Evolutionary conservation across 345 rosid genomes (phyloP), one percentile per base, ranked within the genome.

Genomic region (Citrus mangshanensis): DNA sequence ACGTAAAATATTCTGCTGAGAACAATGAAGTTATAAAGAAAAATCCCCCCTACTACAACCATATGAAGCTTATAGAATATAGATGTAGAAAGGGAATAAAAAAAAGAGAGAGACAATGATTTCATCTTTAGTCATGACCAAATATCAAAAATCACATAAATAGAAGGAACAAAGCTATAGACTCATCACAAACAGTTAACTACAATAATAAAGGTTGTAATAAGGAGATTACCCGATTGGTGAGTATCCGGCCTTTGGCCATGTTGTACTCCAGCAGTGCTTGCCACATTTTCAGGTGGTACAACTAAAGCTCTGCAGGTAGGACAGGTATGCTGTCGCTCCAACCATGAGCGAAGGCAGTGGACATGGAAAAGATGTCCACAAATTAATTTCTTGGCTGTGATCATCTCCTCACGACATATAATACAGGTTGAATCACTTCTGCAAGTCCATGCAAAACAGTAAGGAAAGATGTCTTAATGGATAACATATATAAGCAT

Each of bases 361-460:
- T 95, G 96, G 32, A 95, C 96, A 81, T 93, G 99, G 77, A 95
- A 95, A 68, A 95, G 89, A 88, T 93, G 99, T 56, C 99, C 99
- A 81, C 99, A 95, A 28, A 90, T 76, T 82, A 95, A 85, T 82
- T 95, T 95, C 87, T 95, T 95, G 14, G 98, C 99, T 32, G 90
- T 81, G 40, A 90, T 93, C 99, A 93, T 95, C 93, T 95, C 99
- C 85, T 95, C 99, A 72, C 98, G 99, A 77, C 99, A 93, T 62
- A 95, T 92, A 80, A 95, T 95, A 83, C 99, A 95, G 37, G 99
- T 95, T 59, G 91, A 94, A 55, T 95, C 99, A 80, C 88, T 90
- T 89, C 98, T 95, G 93, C 85, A 86, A 30, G 81, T 49, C 79
- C 84, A 87, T 28, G 13, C 73, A 22, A 81, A 84, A 65, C 32